phyloP scores from a whole-genome alignment of 2,329 filamentous ascomycete genomes.

The Huntiella bhutanensis region DNA sequence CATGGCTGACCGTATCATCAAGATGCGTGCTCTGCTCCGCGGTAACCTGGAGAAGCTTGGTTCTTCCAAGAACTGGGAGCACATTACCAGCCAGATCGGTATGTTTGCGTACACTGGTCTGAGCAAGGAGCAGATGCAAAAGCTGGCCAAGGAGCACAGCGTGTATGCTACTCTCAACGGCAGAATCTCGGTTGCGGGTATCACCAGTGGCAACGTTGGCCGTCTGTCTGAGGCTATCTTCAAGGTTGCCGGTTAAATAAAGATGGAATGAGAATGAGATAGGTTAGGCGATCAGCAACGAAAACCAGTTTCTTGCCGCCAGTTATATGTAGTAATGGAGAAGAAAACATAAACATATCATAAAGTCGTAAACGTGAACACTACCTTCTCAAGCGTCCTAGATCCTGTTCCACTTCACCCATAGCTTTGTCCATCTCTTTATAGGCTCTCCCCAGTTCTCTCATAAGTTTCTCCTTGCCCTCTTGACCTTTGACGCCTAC shows the following conservation, averaged over 20 bases:
- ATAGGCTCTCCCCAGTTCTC: constrained; percentile 34
- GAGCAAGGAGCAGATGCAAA: constrained; percentile 77
- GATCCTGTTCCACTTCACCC: constrained; percentile 29
- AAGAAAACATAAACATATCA: too few species aligned
- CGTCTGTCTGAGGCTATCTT: constrained; percentile 69
- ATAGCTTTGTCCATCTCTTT: constrained; percentile 30
- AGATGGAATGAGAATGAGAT: neutral
- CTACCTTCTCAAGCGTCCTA: constrained; percentile 20
- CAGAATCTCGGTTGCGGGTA: constrained; percentile 69
- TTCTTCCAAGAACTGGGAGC: constrained; percentile 93
- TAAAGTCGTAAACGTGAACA: too few species aligned
- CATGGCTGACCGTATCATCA: constrained; percentile 98
- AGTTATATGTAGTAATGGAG: neutral
- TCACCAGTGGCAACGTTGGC: constrained; percentile 61
- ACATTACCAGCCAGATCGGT: constrained; percentile 97
- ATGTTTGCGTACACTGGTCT: constrained; percentile 99
- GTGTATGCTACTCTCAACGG: constrained; percentile 94
- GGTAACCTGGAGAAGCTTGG: constrained; percentile 87
- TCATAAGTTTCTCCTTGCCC: constrained; percentile 29
- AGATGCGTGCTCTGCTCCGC: constrained; percentile 88
- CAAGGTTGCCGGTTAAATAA: constrained; percentile 51
- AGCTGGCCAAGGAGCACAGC: constrained; percentile 82
- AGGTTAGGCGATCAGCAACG: constrained; percentile 1
- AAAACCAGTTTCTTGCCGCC: constrained; percentile 6
- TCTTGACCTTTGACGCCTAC: constrained; percentile 21